Conservation (phyloP, 148 eudicot species). For the Cornus florida region DNA sequence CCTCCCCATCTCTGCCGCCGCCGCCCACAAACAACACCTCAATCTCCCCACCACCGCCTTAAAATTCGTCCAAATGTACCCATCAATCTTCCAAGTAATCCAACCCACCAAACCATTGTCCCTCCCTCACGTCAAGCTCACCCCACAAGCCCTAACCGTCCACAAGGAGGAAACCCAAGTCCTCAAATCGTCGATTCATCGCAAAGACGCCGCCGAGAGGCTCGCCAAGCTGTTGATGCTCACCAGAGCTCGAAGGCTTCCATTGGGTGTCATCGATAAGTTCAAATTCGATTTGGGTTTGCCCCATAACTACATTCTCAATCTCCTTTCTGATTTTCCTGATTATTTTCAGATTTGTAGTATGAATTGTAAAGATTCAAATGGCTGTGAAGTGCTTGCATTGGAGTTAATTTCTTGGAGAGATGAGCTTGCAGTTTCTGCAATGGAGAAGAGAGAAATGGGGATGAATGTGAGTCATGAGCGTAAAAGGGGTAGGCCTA, state of each 20-base stretch:
- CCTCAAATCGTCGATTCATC: slow-evolving; percentile 28
- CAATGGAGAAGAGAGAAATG: slow-evolving; percentile 27
- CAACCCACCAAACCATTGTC: slow-evolving; percentile 31
- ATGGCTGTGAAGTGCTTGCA: slow-evolving; percentile 29
- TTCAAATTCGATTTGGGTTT: slow-evolving; percentile 67
- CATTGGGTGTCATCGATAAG: slow-evolving; percentile 46
- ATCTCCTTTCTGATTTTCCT: slow-evolving; percentile 54
- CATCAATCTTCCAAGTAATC: slow-evolving; percentile 53
- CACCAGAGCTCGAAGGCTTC: slow-evolving; percentile 38
- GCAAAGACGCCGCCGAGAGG: slow-evolving; percentile 44
- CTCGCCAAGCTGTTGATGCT: slow-evolving; percentile 60
- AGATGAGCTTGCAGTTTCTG: slow-evolving; percentile 50
- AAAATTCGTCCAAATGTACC: slow-evolving; percentile 55
- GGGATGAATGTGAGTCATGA: slow-evolving; percentile 22
- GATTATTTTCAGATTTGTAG: slow-evolving; percentile 63
- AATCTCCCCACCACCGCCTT: slow-evolving; percentile 47
- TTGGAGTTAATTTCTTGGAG: slow-evolving; percentile 69
- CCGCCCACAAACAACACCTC: slow-evolving; percentile 41
- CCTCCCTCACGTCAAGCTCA: slow-evolving; percentile 48
- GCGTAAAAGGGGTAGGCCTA: slow-evolving; percentile 19
- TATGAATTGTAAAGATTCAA: slow-evolving; percentile 23
- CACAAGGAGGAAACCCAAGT: slow-evolving; percentile 46
- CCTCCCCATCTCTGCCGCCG: slow-evolving; percentile 46
- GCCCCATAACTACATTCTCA: slow-evolving; percentile 50
- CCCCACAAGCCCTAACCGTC: slow-evolving; percentile 46